These are phyloP conservation scores for Gomphus bonarii DNA, from an alignment of 1,284 basidiomycete species.

Conservation along the genomic window DNA sequence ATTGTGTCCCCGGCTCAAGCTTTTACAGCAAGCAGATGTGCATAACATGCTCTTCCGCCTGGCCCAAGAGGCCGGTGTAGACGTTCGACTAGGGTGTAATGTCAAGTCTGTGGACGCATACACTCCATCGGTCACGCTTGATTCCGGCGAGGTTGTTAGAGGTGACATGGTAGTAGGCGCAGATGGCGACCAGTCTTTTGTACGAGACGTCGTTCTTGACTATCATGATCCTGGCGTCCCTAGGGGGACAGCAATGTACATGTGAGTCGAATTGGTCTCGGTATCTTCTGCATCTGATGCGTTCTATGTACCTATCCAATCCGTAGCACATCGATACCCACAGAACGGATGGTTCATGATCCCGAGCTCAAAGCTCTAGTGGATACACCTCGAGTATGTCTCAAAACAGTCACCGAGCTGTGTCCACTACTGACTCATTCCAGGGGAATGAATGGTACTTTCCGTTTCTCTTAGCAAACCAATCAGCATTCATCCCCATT, in stretches of 20 bases:
- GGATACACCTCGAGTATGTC: constrained; percentile 4
- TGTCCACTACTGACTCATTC: neutral
- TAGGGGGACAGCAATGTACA: constrained; percentile 1
- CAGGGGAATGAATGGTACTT: constrained; percentile 3
- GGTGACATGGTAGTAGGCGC: constrained; percentile 58
- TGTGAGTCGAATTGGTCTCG: neutral
- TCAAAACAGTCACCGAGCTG: neutral
- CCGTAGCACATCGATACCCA: constrained; percentile 13
- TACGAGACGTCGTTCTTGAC: constrained; percentile 21
- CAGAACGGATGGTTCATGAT: constrained; percentile 10
- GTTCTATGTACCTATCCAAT: no score
- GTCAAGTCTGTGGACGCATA: constrained; percentile 27
- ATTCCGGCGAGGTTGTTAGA: constrained; percentile 33
- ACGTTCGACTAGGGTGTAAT: constrained; percentile 28
- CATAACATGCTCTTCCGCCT: constrained; percentile 33
- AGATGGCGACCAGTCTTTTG: constrained; percentile 38
- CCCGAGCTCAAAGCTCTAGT: constrained; percentile 11
- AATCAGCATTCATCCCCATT: neutral
- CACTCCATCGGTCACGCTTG: constrained; percentile 26
- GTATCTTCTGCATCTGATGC: neutral
- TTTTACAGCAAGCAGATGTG: constrained; percentile 34
- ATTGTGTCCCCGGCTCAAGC: constrained; percentile 11
- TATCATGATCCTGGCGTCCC: constrained; percentile 1
- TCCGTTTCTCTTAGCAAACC: neutral
- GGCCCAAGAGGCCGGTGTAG: constrained; percentile 34